A percentile compares a stretch with the other conserved stretches of the same genome.
phyloP scores from a whole-genome alignment of 2,329 filamentous ascomycete species.

The Alternaria tenuissima region DNA sequence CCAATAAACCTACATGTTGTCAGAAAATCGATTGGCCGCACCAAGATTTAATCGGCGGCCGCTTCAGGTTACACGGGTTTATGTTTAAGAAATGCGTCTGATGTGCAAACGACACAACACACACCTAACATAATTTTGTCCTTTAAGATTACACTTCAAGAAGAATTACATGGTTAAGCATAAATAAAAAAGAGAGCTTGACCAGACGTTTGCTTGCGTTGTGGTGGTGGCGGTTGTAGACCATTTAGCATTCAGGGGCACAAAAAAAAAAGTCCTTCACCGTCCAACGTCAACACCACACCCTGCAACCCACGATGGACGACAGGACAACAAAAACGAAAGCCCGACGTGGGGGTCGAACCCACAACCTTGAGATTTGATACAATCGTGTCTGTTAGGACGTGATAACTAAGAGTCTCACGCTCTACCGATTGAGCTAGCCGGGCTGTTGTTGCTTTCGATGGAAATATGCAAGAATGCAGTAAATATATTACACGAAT shows the following conservation, averaged over 20 bases:
- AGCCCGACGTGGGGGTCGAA: conserved; percentile 24
- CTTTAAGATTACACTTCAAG: background rate
- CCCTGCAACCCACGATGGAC: background rate
- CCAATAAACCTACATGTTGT: background rate
- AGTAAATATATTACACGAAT: rapidly evolving
- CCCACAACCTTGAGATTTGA: conserved; percentile 27
- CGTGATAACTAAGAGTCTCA: conserved; percentile 49
- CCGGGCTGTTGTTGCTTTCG: conserved; percentile 19
- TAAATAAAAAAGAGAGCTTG: background rate
- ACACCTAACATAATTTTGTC: background rate
- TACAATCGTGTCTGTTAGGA: conserved; percentile 16
- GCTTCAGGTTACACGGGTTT: background rate
- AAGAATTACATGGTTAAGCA: background rate
- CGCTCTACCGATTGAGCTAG: conserved; percentile 53
- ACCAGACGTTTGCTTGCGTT: background rate
- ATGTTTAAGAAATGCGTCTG: background rate
- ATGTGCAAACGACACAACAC: background rate
- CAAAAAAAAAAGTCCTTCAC: background rate
- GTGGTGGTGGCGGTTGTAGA: background rate
- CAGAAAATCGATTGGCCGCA: background rate
- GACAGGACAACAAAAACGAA: conserved; percentile 1
- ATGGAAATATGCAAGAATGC: background rate
- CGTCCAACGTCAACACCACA: background rate
- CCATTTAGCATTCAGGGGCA: background rate
- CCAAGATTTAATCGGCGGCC: background rate